A percentile compares a stretch with the other conserved stretches of the same genome.
phyloP scores from a whole-genome alignment of 2,329 filamentous ascomycete species.

The Claviceps pusilla region DNA sequence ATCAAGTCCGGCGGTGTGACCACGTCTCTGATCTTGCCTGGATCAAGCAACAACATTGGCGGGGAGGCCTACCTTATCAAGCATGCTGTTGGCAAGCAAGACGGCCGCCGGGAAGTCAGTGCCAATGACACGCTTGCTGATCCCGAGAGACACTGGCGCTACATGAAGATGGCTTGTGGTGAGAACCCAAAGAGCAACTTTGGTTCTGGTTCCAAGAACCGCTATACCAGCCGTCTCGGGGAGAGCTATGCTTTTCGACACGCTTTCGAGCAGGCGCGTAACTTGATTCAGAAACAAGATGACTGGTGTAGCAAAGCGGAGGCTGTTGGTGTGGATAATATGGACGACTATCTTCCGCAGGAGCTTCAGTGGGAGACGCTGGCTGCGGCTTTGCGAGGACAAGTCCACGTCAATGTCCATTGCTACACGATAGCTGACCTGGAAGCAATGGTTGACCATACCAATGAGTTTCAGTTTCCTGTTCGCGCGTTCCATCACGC shows the following conservation, averaged over 20 bases:
- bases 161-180: slow-evolving; percentile 65
- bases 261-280: slow-evolving; percentile 47
- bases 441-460: slow-evolving; percentile 54
- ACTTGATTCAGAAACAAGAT: slow-evolving; percentile 43
- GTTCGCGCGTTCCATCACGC: slow-evolving; percentile 57
- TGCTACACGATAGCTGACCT: slow-evolving; percentile 57
- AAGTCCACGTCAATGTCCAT: slow-evolving; percentile 56
- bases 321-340: slow-evolving; percentile 30
- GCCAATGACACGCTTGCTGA: slow-evolving; percentile 50
- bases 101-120: slow-evolving; percentile 48
- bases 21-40: slow-evolving; percentile 50
- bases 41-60: slow-evolving; percentile 58
- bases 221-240: slow-evolving; percentile 46
- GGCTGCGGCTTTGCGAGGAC: slow-evolving; percentile 46
- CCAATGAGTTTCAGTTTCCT: slow-evolving; percentile 55
- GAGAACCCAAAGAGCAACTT: slow-evolving; percentile 54
- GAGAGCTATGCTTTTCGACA: slow-evolving; percentile 57
- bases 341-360: slow-evolving; percentile 44
- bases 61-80: slow-evolving; percentile 58
- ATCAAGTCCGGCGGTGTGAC: slow-evolving; percentile 64
- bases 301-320: slow-evolving; percentile 51
- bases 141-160: slow-evolving; percentile 49
- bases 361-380: slow-evolving; percentile 50
- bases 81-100: slow-evolving; percentile 43
- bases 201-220: slow-evolving; percentile 22